Conservation (phyloP, 805 yeast genomes). For the Cyberlindnera mrakii region DNA sequence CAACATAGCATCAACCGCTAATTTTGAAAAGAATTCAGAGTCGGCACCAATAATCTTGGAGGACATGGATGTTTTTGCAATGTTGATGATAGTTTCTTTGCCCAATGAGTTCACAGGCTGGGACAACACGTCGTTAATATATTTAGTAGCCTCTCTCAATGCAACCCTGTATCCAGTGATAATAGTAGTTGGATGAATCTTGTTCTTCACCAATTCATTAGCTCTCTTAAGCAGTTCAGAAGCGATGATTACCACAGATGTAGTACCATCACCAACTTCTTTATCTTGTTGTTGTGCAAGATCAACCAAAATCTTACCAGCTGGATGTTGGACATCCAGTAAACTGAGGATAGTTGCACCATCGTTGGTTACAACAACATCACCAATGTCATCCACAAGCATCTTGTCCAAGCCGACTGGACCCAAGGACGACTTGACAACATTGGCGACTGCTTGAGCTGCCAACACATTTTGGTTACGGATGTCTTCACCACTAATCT, state of each 20-base stretch:
- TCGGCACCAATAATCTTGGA: slow-evolving; percentile 94
- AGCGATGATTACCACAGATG: slow-evolving; percentile 95
- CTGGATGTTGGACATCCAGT: slow-evolving; percentile 97
- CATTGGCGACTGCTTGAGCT: slow-evolving; percentile 97
- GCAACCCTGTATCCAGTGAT: slow-evolving; percentile 96
- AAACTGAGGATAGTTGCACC: slow-evolving; percentile 93
- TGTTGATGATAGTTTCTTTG: slow-evolving; percentile 77
- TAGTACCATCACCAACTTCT: slow-evolving; percentile 98
- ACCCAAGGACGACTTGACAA: slow-evolving; percentile 92
- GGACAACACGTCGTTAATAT: slow-evolving; percentile 78
- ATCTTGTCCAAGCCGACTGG: slow-evolving; percentile 98
- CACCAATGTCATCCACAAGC: slow-evolving; percentile 98
- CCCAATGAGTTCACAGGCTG: slow-evolving; percentile 68
- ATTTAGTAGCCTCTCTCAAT: slow-evolving; percentile 78
- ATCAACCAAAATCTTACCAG: slow-evolving; percentile 94
- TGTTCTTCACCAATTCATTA: slow-evolving; percentile 85
- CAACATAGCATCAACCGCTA: slow-evolving; percentile 93
- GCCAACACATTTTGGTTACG: slow-evolving; percentile 95
- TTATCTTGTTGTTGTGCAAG: slow-evolving; percentile 98
- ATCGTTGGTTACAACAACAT: slow-evolving; percentile 96
- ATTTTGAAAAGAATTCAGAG: slow-evolving; percentile 77
- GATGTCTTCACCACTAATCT: slow-evolving; percentile 91
- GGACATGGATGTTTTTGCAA: slow-evolving; percentile 96
- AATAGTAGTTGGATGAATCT: slow-evolving; percentile 96
- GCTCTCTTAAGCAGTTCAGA: slow-evolving; percentile 89